Base-by-base conservation (phyloP, 2,329 filamentous ascomycete genomes). In the Aureobasidium namibiae region DNA sequence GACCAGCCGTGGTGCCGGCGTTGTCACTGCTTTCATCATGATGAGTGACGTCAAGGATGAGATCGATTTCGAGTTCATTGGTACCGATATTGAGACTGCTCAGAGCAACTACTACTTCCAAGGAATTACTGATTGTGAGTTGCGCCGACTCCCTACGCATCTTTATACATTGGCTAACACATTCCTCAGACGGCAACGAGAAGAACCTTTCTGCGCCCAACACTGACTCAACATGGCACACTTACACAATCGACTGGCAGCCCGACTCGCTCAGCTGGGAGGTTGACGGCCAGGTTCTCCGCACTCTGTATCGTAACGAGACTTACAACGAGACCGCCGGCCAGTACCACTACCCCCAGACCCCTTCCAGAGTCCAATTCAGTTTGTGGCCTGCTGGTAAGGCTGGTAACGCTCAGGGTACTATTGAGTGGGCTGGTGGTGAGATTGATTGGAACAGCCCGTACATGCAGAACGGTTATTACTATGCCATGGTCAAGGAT, bases 51-150 rank as follows among this genome's bases (percentile, higher is more conserved):
- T 95, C 69, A 95, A 96, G 80, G 94, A 99, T 70, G 94, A 99
- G 75, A 96, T 99, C 68, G 94, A 99, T 76, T 97, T 90, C 72
- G 94, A 99, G 73, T 97, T 88, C 72, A 82, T 99, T 58, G 94
- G 94, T 65, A 82, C 82, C 45, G 89, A 96, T 69, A 78, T 95
- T 63, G 70, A 78, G 48, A 82, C 81, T 63, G 89, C 88, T 18
- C 92, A 99, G 78, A 94, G 91, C 71, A 99, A 99, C 78, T 99
- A 86, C 79, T 99, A 96, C 76, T 96, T 88, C 77, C 92, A 96
- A 76, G 94, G 94, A 69, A 87, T 96, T 63, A 87, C 90, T 39
- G 81, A 92, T 73, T 97, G 90, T 95, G 79, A 79, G 89, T 77
- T 31, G 21, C 5, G 11, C 14, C 13, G 14, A 44, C 41, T 24